Evolutionary conservation across 768 basidiomycete genomes (phyloP), one percentile per base, ranked within the genome.

Genomic region (Wakefieldia striispora): DNA sequence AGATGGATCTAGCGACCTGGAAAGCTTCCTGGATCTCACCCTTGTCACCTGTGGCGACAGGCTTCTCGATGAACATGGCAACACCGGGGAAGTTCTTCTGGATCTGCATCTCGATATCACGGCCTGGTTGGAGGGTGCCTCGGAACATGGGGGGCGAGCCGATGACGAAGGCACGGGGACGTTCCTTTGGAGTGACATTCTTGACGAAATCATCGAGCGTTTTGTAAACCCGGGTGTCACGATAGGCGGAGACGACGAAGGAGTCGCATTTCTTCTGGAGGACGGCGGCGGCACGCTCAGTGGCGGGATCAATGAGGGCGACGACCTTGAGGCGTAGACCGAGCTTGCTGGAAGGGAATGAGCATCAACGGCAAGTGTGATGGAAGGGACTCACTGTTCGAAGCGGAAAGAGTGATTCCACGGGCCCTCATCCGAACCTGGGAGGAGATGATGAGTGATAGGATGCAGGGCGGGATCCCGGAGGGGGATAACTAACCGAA

Each of bases 71-170:
- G 67, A 98, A 95, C 72, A 93, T 80, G 24, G 91, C 84, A 26
- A 88, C 83, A 26, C 88, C 86, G 40, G 94, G 92, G 77, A 98
- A 93, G 62, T 83, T 67, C 62, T 90, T 86, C 68, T 95, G 69
- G 57, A 95, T 83, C 70, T 94, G 88, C 50, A 86, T 69, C 71
- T 97, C 94, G 57, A 97, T 79, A 70, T 95, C 91, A 49, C 84
- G 83, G 38, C 87, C 88, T 38, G 82, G 75, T 55, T 79, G 75
- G 23, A 79, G 77, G 40, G 86, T 82, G 45, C 94, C 94, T 47
- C 94, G 84, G 78, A 85, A 97, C 79, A 88, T 90, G 34, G 94
- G 91, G n/a, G 94, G 94, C 44, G 86, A 89, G 38, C 94, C 94
- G 56, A 97, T 79, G 60, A 95, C 81, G 65, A 95, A 78, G 14